Base-by-base conservation (phyloP, 2,329 filamentous ascomycete genomes). In the Fusarium sp. region DNA sequence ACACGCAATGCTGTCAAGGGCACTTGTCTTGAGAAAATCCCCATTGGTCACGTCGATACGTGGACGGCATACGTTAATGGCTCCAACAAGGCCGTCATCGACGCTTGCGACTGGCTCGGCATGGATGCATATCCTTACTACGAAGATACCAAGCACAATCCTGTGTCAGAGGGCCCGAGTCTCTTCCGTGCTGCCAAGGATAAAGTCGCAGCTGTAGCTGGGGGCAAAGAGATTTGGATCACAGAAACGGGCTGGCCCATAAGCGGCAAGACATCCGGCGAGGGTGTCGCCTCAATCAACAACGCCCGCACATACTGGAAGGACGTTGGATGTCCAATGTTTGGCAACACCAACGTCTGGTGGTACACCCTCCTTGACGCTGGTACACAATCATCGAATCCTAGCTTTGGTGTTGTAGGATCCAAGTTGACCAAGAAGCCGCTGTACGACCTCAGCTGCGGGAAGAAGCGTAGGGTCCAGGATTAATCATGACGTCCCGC, bases 171-270 rank as follows among this genome's bases (percentile, higher is more conserved):
- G 72, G 92, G 88, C 77, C 89, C 90, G 79, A 77, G 82, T 20
- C 89, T 95, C 60, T 96, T 97, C 86, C 86, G 91, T 79, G 86
- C 88, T 16, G 91, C 94, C 18, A 86, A 93, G 42, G 83, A 87
- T 59, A 86, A 88, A 68, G 93, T 93, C 37, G 82, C 88, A 71
- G 83, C 80, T 18, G 91, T 86, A 52, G 87, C 89, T 38, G 85
- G 87, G 38, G 89, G 89, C 79, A 96, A 95, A 87, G 86, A 89
- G 20, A 89, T 97, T 76, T 96, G 93, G 93, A 89, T 97, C 72
- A 96, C 94, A 31, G 94, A 97, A 88, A 96, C 94, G 18, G 95
- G 95, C 74, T 96, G 93, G 90, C 94, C 95, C 58, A 90, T 95
- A 62, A 90, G 87, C 77, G 95, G 94, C 65, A 84, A 89, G 73